Conservation (phyloP, 2,329 filamentous ascomycete species). For the Diaporthe sp. region DNA sequence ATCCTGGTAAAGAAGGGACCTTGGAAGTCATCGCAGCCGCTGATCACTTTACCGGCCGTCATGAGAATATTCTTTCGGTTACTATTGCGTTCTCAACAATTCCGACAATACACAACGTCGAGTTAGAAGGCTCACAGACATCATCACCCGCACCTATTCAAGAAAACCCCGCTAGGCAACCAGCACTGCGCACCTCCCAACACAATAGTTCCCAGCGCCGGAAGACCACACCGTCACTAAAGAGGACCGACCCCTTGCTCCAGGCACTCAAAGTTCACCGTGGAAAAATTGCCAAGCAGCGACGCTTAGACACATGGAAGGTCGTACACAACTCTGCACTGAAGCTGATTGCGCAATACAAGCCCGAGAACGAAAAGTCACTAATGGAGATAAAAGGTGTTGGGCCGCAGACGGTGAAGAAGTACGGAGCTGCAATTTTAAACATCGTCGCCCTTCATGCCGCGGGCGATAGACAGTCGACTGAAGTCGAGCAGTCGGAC, state of each 20-base stretch:
- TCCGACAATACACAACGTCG: background rate
- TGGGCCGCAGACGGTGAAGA: slow-evolving; percentile 17
- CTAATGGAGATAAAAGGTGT: slow-evolving; percentile 9
- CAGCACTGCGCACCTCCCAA: background rate
- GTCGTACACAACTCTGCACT: slow-evolving; percentile 11
- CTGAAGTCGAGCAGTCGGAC: background rate
- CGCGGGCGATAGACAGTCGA: background rate
- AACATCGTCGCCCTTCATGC: slow-evolving; percentile 21
- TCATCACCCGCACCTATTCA: background rate
- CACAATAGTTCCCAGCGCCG: background rate
- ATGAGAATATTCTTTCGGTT: background rate
- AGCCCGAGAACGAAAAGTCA: background rate
- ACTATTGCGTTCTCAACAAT: background rate
- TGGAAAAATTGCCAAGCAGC: slow-evolving; percentile 3
- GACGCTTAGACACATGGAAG: slow-evolving; percentile 5
- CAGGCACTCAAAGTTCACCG: slow-evolving; percentile 6
- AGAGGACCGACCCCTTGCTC: background rate
- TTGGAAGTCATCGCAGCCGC: background rate
- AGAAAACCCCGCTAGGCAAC: background rate
- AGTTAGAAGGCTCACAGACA: background rate
- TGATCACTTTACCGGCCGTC: background rate
- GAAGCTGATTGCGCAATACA: background rate
- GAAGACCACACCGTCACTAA: background rate
- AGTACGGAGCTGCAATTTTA: slow-evolving; percentile 17
- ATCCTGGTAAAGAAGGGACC: background rate